phyloP scores from a whole-genome alignment of 2,329 filamentous ascomycete genomes.

The Fonsecaea monophora region DNA sequence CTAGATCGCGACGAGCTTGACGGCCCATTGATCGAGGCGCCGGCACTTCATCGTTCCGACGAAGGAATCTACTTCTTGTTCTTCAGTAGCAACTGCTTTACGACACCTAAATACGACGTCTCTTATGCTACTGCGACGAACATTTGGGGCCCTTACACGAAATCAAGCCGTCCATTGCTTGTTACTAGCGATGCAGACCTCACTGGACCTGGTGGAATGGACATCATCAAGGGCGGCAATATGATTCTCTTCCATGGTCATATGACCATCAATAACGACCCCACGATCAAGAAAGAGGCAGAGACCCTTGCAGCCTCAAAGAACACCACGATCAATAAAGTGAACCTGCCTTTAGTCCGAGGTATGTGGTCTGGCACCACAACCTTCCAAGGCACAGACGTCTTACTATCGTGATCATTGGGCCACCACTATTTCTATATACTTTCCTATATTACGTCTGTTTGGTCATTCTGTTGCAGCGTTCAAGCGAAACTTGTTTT shows the following conservation, averaged over 20 bases:
- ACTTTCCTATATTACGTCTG: neutral
- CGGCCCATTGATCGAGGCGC: constrained; percentile 68
- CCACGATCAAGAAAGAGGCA: constrained; percentile 23
- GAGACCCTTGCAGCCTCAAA: constrained; percentile 21
- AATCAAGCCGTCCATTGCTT: constrained; percentile 46
- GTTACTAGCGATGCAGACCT: constrained; percentile 43
- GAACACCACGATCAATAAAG: constrained; percentile 24
- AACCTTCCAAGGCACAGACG: constrained; percentile 28
- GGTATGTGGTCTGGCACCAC: constrained; percentile 36
- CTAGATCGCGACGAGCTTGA: constrained; percentile 69
- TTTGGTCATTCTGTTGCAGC: constrained; percentile 15
- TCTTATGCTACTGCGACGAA: constrained; percentile 61
- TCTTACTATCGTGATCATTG: constrained; percentile 22
- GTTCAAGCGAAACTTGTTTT: constrained; percentile 18
- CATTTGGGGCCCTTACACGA: constrained; percentile 49
- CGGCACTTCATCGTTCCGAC: constrained; percentile 54
- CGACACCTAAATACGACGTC: constrained; percentile 63
- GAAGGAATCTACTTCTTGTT: constrained; percentile 65
- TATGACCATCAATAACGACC: constrained; percentile 35
- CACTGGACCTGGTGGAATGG: constrained; percentile 38
- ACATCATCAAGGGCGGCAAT: constrained; percentile 37
- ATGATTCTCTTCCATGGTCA: constrained; percentile 40
- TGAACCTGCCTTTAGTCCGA: constrained; percentile 32
- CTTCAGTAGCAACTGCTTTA: constrained; percentile 67
- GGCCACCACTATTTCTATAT: neutral